phyloP scores from a whole-genome alignment of 1,284 basidiomycete genomes.

The Xerocomus nothofagi region DNA sequence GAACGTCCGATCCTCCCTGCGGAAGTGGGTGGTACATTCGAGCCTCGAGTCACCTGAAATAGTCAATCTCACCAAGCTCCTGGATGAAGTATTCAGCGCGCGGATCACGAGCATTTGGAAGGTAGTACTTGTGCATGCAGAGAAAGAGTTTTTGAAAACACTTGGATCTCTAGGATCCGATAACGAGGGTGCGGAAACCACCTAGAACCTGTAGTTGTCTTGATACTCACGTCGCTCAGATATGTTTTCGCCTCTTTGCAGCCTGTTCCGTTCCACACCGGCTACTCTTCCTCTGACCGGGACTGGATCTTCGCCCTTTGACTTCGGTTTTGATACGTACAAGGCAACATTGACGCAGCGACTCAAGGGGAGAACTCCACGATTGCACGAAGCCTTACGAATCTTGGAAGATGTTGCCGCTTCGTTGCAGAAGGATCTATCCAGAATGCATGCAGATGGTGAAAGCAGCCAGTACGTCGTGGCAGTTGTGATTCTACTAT shows the following conservation, averaged over 20 bases:
- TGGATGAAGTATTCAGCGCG: conserved; percentile 53
- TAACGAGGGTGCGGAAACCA: conserved; percentile 16
- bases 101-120: conserved; percentile 61
- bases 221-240: conserved; percentile 39
- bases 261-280: conserved; percentile 55
- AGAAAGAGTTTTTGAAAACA: conserved; percentile 45
- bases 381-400: conserved; percentile 56
- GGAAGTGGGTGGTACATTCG: conserved; percentile 46
- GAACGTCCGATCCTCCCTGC: conserved; percentile 53
- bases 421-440: conserved; percentile 57
- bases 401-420: conserved; percentile 57
- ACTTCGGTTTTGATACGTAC: conserved; percentile 58
- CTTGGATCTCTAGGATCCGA: conserved; percentile 28
- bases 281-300: conserved; percentile 42
- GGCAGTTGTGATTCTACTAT: background rate
- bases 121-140: conserved; percentile 42
- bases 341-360: conserved; percentile 55
- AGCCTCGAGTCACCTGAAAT: conserved; percentile 48
- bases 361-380: conserved; percentile 57
- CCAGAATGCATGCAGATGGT: conserved; percentile 42
- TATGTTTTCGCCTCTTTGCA: conserved; percentile 44
- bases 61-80: conserved; percentile 37
- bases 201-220: background rate
- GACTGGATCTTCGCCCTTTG: conserved; percentile 38
- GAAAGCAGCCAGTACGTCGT: conserved; percentile 24